Evolutionary conservation across 768 basidiomycete species (phyloP), one percentile per base, ranked within the genome.

Genomic region (Leccinellum luteum): DNA sequence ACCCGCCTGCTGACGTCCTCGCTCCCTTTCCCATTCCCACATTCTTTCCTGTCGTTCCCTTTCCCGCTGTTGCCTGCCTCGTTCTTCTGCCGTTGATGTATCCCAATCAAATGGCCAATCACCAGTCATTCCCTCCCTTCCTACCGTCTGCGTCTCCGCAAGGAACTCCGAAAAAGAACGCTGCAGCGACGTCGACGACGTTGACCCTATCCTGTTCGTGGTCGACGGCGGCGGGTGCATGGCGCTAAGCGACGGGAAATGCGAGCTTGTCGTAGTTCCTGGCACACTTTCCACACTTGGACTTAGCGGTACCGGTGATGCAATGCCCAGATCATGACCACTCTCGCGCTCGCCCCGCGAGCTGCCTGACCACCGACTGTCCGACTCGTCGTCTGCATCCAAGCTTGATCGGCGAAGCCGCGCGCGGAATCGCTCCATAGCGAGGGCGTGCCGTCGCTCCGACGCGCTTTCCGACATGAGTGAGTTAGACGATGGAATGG

Each of bases 381-480:
- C 67, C 12, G 51, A 53, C 32, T 68, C 69, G 17, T 69, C 68
- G 45, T 69, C 68, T 8, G 35, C 62, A 48, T 69, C 69, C 0
- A 66, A 58, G 14, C 64, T 71, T 9, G 65, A 59, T 57, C 58
- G 65, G 35, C 55, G 56, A 6, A 51, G 19, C 2, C 59, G 61
- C 3, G 71, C 59, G 15, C 72, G 69, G 47, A 77, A 54, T 15
- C 75, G 74, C 6, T 73, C 69, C 31, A 75, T 67, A 19, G 78
- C 78, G 8, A 66, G 69, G 19, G 73, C 66, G 17, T 76, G 69
- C 28, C 78, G 72, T 48, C 74, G 71, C 52, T 80, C 81, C 12
- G 73, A 73, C 2, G 76, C 75, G 57, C 71, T 80, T 61, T 82
- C 81, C 1, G 75, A 72, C 41, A 78, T 73, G 45, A 78, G 74